These are phyloP conservation scores for Cladosporium halotolerans DNA, from an alignment of 2,329 filamentous ascomycete species.

Conservation along the genomic window DNA sequence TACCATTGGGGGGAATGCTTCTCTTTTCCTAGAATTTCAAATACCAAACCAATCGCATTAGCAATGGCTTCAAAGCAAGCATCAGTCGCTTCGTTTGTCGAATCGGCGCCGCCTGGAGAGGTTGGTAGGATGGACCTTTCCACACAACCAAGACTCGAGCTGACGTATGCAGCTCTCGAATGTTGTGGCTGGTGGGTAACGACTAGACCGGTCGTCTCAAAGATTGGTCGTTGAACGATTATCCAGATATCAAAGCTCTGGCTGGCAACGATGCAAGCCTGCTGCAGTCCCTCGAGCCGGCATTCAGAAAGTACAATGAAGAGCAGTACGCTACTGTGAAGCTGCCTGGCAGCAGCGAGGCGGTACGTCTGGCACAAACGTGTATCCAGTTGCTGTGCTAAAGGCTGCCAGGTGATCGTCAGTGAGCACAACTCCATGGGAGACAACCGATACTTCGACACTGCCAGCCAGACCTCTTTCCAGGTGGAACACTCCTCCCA, in stretches of 20 bases:
- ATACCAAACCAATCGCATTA: background rate
- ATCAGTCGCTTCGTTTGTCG: slow-evolving; percentile 68
- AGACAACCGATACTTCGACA: slow-evolving; percentile 80
- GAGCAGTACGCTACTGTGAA: slow-evolving; percentile 85
- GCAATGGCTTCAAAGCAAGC: slow-evolving; percentile 28
- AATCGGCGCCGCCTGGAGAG: slow-evolving; percentile 93
- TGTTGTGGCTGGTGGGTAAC: slow-evolving; percentile 70
- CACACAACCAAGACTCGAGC: slow-evolving; percentile 14
- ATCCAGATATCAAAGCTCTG: slow-evolving; percentile 79
- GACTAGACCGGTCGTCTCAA: background rate
- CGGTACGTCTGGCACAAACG: slow-evolving; percentile 46
- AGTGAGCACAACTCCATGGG: slow-evolving; percentile 81
- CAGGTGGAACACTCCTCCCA: slow-evolving; percentile 78
- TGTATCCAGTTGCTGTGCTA: too few relatives aligned
- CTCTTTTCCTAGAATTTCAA: background rate
- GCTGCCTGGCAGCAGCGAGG: slow-evolving; percentile 75
- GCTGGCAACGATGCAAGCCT: slow-evolving; percentile 61
- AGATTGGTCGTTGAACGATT: background rate
- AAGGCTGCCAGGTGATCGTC: slow-evolving; percentile 56
- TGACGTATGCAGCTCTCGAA: slow-evolving; percentile 62
- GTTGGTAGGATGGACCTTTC: slow-evolving; percentile 46
- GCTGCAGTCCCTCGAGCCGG: slow-evolving; percentile 66
- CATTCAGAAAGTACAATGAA: slow-evolving; percentile 94
- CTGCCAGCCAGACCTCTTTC: slow-evolving; percentile 82
- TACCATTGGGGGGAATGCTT: background rate